Conservation (phyloP, 2,329 filamentous ascomycete genomes). For the Aureobasidium sp. region DNA sequence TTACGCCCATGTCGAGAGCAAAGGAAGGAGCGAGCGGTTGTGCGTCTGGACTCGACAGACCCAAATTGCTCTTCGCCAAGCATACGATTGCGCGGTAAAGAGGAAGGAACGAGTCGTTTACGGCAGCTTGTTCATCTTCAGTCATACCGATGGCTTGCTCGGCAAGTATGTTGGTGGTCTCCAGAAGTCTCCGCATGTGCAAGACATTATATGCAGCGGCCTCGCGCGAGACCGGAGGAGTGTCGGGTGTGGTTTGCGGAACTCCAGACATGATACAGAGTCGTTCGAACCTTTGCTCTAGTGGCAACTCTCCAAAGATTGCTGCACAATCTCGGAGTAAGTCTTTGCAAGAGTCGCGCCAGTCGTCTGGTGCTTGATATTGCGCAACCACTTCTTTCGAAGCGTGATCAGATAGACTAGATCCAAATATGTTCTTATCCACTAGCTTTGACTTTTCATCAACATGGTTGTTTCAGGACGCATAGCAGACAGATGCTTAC, state of each 20-base stretch:
- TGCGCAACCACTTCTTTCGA: neutral
- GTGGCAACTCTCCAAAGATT: neutral
- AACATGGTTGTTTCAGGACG: neutral
- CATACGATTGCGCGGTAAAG: neutral
- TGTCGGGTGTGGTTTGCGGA: neutral
- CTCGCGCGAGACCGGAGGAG: neutral
- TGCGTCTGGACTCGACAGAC: neutral
- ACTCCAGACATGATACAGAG: neutral
- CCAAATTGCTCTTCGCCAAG: neutral
- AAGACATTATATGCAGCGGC: neutral
- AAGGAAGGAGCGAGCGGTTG: conserved; percentile 14
- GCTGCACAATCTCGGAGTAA: neutral
- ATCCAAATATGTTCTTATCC: neutral
- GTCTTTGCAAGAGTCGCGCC: neutral
- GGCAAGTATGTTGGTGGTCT: neutral
- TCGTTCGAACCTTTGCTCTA: neutral
- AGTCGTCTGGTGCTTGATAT: neutral
- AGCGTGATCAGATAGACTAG: neutral
- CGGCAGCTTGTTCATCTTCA: neutral
- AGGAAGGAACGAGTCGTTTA: conserved; percentile 1
- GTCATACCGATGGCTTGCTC: neutral
- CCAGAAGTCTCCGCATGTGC: neutral
- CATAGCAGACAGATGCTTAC: neutral
- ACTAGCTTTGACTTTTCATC: neutral
- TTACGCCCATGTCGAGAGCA: conserved; percentile 25